Conservation (phyloP, 2,329 filamentous ascomycete genomes). For the Orbilia javanica region DNA sequence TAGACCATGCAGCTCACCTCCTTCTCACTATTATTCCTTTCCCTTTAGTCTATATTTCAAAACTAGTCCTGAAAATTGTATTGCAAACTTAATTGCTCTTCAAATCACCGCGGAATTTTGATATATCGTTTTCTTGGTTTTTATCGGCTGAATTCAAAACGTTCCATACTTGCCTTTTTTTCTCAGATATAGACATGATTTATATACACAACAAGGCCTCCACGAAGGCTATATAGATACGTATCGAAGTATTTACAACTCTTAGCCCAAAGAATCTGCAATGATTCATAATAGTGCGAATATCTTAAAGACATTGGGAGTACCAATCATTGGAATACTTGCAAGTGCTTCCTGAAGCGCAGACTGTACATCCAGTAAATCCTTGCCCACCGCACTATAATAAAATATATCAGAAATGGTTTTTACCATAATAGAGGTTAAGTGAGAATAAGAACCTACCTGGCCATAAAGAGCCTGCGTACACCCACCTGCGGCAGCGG, state of each 20-base stretch:
- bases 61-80: no score
- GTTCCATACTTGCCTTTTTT: no score
- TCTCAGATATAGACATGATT: no score
- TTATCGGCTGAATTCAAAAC: no score
- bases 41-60: no score
- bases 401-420: slow-evolving; percentile 18
- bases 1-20: no score
- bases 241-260: background rate
- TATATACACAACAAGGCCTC: no score
- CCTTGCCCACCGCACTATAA: slow-evolving; percentile 64
- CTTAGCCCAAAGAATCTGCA: background rate
- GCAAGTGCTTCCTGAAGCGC: slow-evolving; percentile 63
- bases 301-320: slow-evolving; percentile 37
- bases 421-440: background rate
- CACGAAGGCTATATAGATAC: background rate
- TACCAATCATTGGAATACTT: slow-evolving; percentile 63
- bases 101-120: no score
- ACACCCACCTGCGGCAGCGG: slow-evolving; percentile 20
- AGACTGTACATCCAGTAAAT: slow-evolving; percentile 64
- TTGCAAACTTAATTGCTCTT: no score
- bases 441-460: slow-evolving; percentile 4
- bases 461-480: slow-evolving; percentile 44
- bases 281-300: background rate
- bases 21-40: no score
- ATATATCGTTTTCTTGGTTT: no score